Conservation (phyloP, 2,329 filamentous ascomycete species). For the Fusarium buharicum region DNA sequence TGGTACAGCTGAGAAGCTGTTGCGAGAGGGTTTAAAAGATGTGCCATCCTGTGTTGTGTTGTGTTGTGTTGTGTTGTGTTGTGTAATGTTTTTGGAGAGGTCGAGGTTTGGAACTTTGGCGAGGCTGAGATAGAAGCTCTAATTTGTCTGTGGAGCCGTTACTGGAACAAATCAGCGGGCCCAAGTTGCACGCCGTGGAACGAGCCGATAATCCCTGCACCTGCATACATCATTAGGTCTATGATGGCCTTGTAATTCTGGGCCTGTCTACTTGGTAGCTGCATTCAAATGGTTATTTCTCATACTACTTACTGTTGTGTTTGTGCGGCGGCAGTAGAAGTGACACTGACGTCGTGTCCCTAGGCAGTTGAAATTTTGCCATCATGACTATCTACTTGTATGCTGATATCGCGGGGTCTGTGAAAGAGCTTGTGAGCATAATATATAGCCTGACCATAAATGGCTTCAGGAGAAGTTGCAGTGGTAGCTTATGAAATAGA, state of each 20-base stretch:
- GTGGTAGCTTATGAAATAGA: no score
- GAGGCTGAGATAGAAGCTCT: conserved; percentile 34
- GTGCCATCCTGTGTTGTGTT: conserved; percentile 57
- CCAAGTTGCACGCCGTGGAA: conserved; percentile 10
- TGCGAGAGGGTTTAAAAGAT: conserved; percentile 77
- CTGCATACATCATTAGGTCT: conserved; percentile 1
- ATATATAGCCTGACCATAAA: no score
- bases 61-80: neutral
- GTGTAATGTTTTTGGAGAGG: conserved; percentile 4
- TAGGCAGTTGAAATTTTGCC: neutral
- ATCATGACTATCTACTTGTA: conserved; percentile 1
- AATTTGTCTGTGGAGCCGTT: conserved; percentile 22
- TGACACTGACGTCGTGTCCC: no score
- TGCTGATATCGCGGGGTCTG: no score
- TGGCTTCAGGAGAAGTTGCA: no score
- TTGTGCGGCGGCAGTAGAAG: neutral
- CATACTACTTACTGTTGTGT: neutral
- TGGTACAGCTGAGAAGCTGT: conserved; percentile 75
- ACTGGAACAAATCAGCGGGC: conserved; percentile 17
- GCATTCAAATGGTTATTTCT: no score
- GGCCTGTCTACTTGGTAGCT: neutral
- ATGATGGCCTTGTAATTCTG: neutral
- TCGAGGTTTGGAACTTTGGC: conserved; percentile 34
- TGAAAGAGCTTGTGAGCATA: no score
- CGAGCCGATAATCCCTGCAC: conserved; percentile 16